These are phyloP conservation scores for Neurospora sp. DNA, from an alignment of 495 filamentous ascomycete species.

Conservation along the genomic window DNA sequence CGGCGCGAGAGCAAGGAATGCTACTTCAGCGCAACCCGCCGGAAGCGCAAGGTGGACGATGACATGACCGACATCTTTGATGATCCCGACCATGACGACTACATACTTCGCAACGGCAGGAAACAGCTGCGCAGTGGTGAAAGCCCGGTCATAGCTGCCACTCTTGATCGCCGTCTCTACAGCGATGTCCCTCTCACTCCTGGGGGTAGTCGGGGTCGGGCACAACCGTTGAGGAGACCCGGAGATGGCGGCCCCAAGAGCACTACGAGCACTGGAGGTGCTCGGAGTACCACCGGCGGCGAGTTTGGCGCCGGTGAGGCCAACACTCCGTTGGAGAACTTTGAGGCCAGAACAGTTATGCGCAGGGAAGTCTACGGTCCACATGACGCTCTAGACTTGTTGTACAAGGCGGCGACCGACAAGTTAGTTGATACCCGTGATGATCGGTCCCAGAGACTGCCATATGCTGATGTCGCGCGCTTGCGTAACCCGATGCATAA, in stretches of 20 bases:
- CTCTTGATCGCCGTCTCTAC: conserved; percentile 32
- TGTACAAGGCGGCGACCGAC: conserved; percentile 59
- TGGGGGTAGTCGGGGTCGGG: conserved; percentile 47
- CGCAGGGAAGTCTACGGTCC: conserved; percentile 53
- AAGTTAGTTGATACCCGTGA: conserved; percentile 29
- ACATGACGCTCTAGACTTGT: conserved; percentile 59
- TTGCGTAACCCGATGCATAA: conserved; percentile 16
- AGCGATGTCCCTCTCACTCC: conserved; percentile 50
- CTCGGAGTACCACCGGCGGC: conserved; percentile 26
- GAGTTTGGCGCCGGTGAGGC: conserved; percentile 31
- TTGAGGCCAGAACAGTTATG: conserved; percentile 54
- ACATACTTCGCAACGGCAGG: conserved; percentile 44
- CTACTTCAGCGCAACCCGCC: conserved; percentile 89
- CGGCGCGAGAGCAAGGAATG: conserved; percentile 89
- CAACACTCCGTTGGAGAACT: conserved; percentile 44
- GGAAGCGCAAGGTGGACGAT: conserved; percentile 77
- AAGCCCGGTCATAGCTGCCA: conserved; percentile 20
- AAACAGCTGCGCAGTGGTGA: conserved; percentile 37
- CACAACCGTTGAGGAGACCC: conserved; percentile 47
- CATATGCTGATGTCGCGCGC: conserved; percentile 8
- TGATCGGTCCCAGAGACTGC: background rate
- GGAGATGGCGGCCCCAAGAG: conserved; percentile 20
- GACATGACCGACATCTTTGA: conserved; percentile 37
- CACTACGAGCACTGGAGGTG: conserved; percentile 10
- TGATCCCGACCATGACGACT: conserved; percentile 43